Evolutionary conservation across 805 yeast species (phyloP).

Genomic region (Kuraishia hungarica): DNA sequence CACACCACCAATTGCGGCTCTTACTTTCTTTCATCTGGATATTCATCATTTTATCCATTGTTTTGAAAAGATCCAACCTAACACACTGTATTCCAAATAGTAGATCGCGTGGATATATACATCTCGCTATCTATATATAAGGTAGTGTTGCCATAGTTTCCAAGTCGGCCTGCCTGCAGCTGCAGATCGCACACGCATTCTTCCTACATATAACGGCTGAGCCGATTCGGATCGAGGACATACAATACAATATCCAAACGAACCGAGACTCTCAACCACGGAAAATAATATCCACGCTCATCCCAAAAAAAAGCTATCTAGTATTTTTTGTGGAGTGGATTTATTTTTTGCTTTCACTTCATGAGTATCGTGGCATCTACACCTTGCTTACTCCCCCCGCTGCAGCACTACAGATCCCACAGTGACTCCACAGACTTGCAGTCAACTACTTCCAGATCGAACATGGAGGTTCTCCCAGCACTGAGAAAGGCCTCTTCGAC

Average conservation of each 20-base stretch:
- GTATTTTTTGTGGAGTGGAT: not conserved
- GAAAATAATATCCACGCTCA: not conserved
- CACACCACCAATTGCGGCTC: too few relatives aligned
- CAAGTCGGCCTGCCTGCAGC: not conserved
- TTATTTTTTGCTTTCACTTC: not conserved
- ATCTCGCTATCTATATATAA: not conserved
- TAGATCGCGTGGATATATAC: not conserved
- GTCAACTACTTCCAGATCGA: not conserved
- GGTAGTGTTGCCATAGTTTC: not conserved
- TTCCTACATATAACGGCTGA: not conserved
- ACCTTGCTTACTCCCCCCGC: not conserved
- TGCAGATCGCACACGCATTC: not conserved
- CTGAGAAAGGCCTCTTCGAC: constrained; percentile 1
- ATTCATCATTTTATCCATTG: not conserved
- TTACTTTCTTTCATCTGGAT: not conserved
- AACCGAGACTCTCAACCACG: too few relatives aligned
- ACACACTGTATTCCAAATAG: not conserved
- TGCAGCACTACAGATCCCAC: constrained; percentile 1
- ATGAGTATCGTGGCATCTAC: constrained; percentile 1
- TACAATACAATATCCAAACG: too few relatives aligned
- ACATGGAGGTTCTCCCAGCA: not conserved
- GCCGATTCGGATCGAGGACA: not conserved
- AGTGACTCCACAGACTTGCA: constrained; percentile 1
- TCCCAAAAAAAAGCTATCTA: not conserved
- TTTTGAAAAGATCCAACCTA: not conserved